phyloP scores from a whole-genome alignment of 768 basidiomycete species.

The Termitomyces sp. region DNA sequence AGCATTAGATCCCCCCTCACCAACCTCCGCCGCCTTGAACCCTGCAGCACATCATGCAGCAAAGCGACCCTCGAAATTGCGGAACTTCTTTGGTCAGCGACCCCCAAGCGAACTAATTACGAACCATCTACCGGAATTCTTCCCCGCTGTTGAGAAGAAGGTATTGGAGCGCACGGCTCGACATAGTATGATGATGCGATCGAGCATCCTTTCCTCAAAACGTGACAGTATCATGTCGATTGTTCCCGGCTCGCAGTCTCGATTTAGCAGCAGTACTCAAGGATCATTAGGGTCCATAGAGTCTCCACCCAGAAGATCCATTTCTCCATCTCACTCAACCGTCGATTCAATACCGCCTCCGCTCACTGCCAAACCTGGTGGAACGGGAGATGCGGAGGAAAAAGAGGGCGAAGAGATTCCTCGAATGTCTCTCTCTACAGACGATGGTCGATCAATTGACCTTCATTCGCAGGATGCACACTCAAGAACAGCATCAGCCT shows the following conservation, averaged over 20 bases:
- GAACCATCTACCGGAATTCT: constrained; percentile 90
- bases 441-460: constrained; percentile 65
- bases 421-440: constrained; percentile 70
- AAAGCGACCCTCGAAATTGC: constrained; percentile 67
- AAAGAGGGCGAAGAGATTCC: constrained; percentile 50
- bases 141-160: constrained; percentile 91
- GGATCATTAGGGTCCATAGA: constrained; percentile 54
- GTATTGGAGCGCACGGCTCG: constrained; percentile 84
- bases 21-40: constrained; percentile 33
- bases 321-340: constrained; percentile 42
- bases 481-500: constrained; percentile 13
- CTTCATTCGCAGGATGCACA: constrained; percentile 47
- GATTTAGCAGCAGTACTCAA: constrained; percentile 64
- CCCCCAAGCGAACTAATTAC: constrained; percentile 98
- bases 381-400: constrained; percentile 8
- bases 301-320: constrained; percentile 38
- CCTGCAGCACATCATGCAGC: constrained; percentile 32
- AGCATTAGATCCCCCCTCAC: constrained; percentile 58
- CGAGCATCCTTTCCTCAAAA: constrained; percentile 29
- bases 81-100: constrained; percentile 97
- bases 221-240: constrained; percentile 53
- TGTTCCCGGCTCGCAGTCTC: constrained; percentile 43
- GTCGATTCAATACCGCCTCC: constrained; percentile 46
- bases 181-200: constrained; percentile 79
- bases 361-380: constrained; percentile 34